phyloP scores from a whole-genome alignment of 352 stramenopile genomes.

The Phytophthora megakarya region DNA sequence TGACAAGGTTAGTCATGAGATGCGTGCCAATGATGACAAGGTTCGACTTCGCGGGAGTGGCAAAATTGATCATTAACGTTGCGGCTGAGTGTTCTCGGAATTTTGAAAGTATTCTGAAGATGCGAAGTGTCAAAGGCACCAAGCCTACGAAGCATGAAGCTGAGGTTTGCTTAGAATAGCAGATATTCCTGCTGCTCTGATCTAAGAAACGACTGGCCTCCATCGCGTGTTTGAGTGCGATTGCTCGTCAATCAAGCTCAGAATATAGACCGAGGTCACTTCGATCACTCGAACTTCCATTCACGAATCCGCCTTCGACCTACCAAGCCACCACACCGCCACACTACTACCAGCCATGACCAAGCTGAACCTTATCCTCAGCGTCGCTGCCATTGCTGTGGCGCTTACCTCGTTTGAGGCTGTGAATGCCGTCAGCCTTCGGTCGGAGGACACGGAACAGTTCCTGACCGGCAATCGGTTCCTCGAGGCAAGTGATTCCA shows the following conservation, averaged over 20 bases:
- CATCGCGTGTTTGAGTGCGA: slow-evolving; percentile 10
- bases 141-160: too few relatives aligned
- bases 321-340: slow-evolving; percentile 3
- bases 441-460: neutral
- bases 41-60: neutral
- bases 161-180: neutral
- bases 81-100: neutral
- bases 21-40: neutral
- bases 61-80: neutral
- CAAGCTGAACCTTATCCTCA: slow-evolving; percentile 33
- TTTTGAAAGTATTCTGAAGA: neutral
- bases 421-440: slow-evolving; percentile 22
- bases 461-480: slow-evolving; percentile 17
- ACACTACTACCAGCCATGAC: slow-evolving; percentile 20
- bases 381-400: slow-evolving; percentile 18
- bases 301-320: slow-evolving; percentile 15
- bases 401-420: slow-evolving; percentile 10
- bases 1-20: neutral
- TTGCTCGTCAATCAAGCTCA: neutral
- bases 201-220: slow-evolving; percentile 11
- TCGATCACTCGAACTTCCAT: neutral
- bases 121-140: slow-evolving; percentile 10
- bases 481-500: too few relatives aligned
- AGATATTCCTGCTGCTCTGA: slow-evolving; percentile 11
- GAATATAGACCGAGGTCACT: too few relatives aligned